A percentile compares a stretch with the other conserved stretches of the same genome.
Evolutionary conservation across 352 stramenopile genomes (phyloP).

Genomic region (Pythium brachiatum): DNA sequence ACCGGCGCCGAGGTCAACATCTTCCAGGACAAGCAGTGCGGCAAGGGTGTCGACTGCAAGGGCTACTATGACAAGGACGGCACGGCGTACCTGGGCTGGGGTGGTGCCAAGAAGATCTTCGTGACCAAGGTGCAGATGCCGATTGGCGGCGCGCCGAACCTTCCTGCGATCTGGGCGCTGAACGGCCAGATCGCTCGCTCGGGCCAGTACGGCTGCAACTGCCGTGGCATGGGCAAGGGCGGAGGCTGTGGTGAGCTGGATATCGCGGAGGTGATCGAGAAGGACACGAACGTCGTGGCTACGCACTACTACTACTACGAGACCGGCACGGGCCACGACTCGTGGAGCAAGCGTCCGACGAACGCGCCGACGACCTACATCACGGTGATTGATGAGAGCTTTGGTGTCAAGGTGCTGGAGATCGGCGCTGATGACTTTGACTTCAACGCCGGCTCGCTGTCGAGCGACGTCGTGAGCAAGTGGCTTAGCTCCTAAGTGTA

Average conservation of each 20-base stretch:
- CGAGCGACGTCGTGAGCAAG: constrained; percentile 50
- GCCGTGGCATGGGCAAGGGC: constrained; percentile 52
- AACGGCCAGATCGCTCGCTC: constrained; percentile 67
- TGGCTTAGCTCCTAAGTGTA: constrained; percentile 44
- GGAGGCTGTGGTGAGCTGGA: constrained; percentile 79
- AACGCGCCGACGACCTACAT: constrained; percentile 54
- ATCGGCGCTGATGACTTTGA: constrained; percentile 64
- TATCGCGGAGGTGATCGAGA: constrained; percentile 70
- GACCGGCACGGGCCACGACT: constrained; percentile 55
- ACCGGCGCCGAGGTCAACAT: constrained; percentile 78
- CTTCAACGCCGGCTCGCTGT: constrained; percentile 46
- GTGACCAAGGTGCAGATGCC: constrained; percentile 68
- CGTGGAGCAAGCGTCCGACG: constrained; percentile 48
- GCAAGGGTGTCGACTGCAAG: constrained; percentile 44
- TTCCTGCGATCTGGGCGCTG: constrained; percentile 78
- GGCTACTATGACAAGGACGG: constrained; percentile 71
- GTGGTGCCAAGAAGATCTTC: constrained; percentile 78
- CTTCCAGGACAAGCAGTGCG: constrained; percentile 62
- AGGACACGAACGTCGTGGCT: constrained; percentile 52
- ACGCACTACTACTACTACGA: constrained; percentile 86
- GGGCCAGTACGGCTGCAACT: constrained; percentile 83
- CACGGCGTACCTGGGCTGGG: constrained; percentile 63
- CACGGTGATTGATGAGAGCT: constrained; percentile 67
- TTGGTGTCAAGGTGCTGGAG: constrained; percentile 66
- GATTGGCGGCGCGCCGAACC: constrained; percentile 34